Conservation (phyloP, 768 basidiomycete genomes). For the Lactarius psammicola region DNA sequence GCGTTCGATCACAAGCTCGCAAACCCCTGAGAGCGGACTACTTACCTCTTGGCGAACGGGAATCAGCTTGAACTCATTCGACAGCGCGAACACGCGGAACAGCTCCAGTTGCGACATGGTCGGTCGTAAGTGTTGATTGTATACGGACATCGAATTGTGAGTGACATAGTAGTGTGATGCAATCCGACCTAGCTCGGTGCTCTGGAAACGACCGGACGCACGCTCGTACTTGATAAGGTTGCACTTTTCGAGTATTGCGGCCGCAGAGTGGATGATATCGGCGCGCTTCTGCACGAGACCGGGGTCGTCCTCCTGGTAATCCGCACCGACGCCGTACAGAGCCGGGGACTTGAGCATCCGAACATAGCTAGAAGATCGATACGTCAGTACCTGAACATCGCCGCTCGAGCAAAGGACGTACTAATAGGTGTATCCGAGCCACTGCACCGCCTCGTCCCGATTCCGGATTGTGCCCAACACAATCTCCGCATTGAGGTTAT, state of each 20-base stretch:
- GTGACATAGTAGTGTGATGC: constrained; percentile 96
- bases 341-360: constrained; percentile 90
- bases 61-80: constrained; percentile 92
- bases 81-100: constrained; percentile 92
- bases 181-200: constrained; percentile 90
- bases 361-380: constrained; percentile 62
- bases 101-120: constrained; percentile 88
- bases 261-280: constrained; percentile 92
- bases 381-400: constrained; percentile 27
- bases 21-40: constrained; percentile 14
- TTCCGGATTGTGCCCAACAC: constrained; percentile 94
- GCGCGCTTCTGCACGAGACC: constrained; percentile 88
- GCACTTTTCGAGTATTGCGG: constrained; percentile 90
- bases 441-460: constrained; percentile 95
- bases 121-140: constrained; percentile 89
- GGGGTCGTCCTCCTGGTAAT: constrained; percentile 86
- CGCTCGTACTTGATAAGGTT: constrained; percentile 94
- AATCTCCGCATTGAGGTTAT: constrained; percentile 96
- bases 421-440: constrained; percentile 92
- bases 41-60: constrained; percentile 73
- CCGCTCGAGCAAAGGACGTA: constrained; percentile 26
- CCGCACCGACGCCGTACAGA: constrained; percentile 83
- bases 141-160: constrained; percentile 92
- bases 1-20: neutral
- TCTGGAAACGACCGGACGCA: constrained; percentile 81